Percentiles rank a stretch among this genome's conserved stretches.
Conservation (phyloP, 495 filamentous ascomycete genomes). For the Penicillium cinerascens region DNA sequence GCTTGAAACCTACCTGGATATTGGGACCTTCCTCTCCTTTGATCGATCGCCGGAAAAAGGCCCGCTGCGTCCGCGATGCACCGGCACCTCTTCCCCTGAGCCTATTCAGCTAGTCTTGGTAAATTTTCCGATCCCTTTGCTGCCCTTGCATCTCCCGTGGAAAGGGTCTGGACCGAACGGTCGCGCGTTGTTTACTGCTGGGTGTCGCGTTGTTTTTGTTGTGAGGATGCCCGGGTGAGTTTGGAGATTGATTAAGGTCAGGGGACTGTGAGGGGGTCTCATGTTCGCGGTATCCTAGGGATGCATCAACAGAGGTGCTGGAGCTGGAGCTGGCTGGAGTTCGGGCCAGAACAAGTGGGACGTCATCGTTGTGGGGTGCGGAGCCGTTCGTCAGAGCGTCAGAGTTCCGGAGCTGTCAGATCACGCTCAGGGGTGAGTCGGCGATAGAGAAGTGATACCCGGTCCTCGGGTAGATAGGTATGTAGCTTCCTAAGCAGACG, state of each 20-base stretch:
- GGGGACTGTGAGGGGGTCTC: not conserved
- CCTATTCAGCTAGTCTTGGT: not conserved
- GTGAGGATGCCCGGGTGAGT: not conserved
- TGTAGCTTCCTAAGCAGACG: not conserved
- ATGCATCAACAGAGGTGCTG: not conserved
- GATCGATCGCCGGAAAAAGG: conserved; percentile 10
- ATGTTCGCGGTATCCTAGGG: not conserved
- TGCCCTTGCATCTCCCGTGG: conserved; percentile 7
- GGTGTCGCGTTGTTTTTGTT: not conserved
- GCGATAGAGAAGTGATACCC: not conserved
- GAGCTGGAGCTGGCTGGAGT: not conserved
- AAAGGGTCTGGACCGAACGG: conserved; percentile 1
- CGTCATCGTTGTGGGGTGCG: conserved; percentile 3
- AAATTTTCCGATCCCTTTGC: conserved; percentile 1
- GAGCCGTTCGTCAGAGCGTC: not conserved
- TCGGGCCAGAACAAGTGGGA: not conserved
- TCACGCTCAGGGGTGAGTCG: not conserved
- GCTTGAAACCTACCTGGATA: conserved; percentile 25
- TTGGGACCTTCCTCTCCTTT: conserved; percentile 11
- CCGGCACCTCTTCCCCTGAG: conserved; percentile 15
- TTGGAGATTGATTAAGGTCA: not conserved
- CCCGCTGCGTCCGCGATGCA: conserved; percentile 15
- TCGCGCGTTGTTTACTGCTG: conserved; percentile 1
- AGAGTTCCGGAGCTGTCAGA: not conserved
- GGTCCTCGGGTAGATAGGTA: not conserved